These are phyloP conservation scores for Myxozyma neotropica DNA, from an alignment of 805 yeast species.

Conservation along the genomic window DNA sequence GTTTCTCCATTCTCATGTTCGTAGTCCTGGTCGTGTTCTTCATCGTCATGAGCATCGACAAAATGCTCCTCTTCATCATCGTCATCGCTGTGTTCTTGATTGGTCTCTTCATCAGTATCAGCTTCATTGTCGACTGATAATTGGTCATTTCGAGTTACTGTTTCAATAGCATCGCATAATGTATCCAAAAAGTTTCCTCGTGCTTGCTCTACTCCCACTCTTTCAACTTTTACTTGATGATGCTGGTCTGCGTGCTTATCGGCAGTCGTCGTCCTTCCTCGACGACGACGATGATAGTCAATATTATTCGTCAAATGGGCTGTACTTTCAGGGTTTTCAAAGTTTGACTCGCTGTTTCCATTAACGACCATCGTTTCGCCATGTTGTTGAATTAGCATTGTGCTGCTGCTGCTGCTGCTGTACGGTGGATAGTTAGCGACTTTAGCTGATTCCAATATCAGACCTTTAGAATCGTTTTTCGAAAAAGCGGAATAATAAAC, in stretches of 20 bases:
- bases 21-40: no score
- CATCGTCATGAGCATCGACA: neutral
- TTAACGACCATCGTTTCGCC: neutral
- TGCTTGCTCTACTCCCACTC: neutral
- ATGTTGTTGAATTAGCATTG: neutral
- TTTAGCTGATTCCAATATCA: no score
- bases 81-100: neutral
- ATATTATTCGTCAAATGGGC: neutral
- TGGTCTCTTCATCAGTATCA: neutral
- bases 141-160: slow-evolving; percentile 3
- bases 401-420: no score
- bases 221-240: neutral
- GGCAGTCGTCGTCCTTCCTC: neutral
- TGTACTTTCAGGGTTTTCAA: neutral
- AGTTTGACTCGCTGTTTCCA: neutral
- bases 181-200: slow-evolving; percentile 5
- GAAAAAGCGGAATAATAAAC: no score
- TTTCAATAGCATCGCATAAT: slow-evolving; percentile 11
- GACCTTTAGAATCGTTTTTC: no score
- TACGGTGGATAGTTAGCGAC: no score
- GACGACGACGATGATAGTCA: neutral
- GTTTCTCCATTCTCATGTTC: neutral
- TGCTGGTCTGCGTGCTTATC: neutral
- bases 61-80: neutral
- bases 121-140: neutral